A percentile compares a stretch with the other conserved stretches of the same genome.
These are phyloP conservation scores for Pulveroboletus ravenelii DNA, from an alignment of 768 basidiomycete species.

Conservation along the genomic window DNA sequence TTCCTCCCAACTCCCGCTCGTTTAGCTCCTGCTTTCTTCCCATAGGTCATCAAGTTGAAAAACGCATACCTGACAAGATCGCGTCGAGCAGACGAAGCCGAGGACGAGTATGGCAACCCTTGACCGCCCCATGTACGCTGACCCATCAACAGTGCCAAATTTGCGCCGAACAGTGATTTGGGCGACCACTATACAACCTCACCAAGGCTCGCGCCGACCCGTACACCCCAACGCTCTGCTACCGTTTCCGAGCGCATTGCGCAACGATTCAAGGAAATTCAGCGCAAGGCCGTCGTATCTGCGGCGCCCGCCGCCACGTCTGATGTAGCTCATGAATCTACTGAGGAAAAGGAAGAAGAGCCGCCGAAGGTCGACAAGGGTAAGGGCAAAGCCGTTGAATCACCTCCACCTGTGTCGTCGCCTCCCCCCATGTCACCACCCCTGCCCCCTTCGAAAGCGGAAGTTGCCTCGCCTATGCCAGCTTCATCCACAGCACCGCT, in stretches of 20 bases:
- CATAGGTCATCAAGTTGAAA: conserved; percentile 59
- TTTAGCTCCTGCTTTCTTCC: conserved; percentile 7
- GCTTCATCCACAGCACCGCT: conserved; percentile 35
- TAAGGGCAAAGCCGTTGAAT: conserved; percentile 62
- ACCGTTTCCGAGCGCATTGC: conserved; percentile 87
- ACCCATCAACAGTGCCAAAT: conserved; percentile 61
- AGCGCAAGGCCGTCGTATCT: conserved; percentile 45
- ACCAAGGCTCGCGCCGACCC: conserved; percentile 55
- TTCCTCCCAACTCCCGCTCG: not conserved
- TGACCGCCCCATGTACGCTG: not conserved
- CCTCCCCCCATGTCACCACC: conserved; percentile 64
- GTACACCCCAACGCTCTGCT: conserved; percentile 57
- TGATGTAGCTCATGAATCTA: conserved; percentile 21
- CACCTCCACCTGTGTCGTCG: conserved; percentile 36
- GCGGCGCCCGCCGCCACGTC: conserved; percentile 26
- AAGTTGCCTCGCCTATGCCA: conserved; percentile 30
- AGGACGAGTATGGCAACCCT: conserved; percentile 71
- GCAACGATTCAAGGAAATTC: conserved; percentile 75
- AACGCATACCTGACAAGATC: conserved; percentile 73
- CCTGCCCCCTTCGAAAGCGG: conserved; percentile 43
- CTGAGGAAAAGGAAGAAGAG: conserved; percentile 32
- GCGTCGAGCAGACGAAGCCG: conserved; percentile 83
- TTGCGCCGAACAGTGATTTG: conserved; percentile 65
- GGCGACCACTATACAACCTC: conserved; percentile 81
- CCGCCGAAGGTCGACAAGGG: conserved; percentile 74